A percentile compares a stretch with the other conserved stretches of the same genome.
Conservation (phyloP, 768 basidiomycete species). For the Pleurotus platypus region DNA sequence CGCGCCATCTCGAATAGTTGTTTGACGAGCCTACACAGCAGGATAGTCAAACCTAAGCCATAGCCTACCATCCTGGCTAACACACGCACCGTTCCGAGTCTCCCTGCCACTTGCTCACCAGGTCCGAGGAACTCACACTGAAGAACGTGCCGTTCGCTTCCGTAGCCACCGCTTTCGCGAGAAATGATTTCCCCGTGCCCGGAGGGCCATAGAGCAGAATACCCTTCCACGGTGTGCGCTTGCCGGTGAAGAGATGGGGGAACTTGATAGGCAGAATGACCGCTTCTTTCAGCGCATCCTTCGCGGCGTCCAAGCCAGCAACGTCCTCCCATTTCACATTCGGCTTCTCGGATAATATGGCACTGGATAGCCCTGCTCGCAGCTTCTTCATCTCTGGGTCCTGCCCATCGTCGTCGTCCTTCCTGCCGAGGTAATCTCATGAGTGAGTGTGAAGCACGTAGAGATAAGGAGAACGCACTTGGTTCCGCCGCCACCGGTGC, state of each 20-base stretch:
- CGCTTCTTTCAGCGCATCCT: conserved; percentile 95
- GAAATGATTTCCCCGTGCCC: conserved; percentile 94
- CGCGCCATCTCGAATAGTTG: conserved; percentile 96
- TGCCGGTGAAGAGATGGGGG: conserved; percentile 97
- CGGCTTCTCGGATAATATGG: conserved; percentile 90
- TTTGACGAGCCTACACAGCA: conserved; percentile 71
- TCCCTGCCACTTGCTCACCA: conserved; percentile 99
- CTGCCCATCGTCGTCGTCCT: conserved; percentile 62
- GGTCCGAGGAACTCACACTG: conserved; percentile 89
- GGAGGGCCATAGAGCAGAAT: conserved; percentile 97
- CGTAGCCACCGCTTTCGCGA: conserved; percentile 98
- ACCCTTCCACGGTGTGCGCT: conserved; percentile 95
- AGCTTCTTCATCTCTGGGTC: conserved; percentile 97
- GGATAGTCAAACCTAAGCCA: background rate
- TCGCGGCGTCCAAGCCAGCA: conserved; percentile 92
- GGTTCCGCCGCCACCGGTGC: conserved; percentile 38
- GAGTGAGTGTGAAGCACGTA: background rate
- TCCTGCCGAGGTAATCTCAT: conserved; percentile 22
- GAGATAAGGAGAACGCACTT: conserved; percentile 29
- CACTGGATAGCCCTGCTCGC: conserved; percentile 81
- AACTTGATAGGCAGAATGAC: conserved; percentile 99
- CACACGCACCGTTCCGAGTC: conserved; percentile 85
- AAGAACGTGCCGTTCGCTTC: conserved; percentile 99
- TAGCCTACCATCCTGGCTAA: too few species aligned
- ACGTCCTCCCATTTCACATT: conserved; percentile 99